Base-by-base conservation (phyloP, 805 yeast species). In the Yarrowia divulgata region DNA sequence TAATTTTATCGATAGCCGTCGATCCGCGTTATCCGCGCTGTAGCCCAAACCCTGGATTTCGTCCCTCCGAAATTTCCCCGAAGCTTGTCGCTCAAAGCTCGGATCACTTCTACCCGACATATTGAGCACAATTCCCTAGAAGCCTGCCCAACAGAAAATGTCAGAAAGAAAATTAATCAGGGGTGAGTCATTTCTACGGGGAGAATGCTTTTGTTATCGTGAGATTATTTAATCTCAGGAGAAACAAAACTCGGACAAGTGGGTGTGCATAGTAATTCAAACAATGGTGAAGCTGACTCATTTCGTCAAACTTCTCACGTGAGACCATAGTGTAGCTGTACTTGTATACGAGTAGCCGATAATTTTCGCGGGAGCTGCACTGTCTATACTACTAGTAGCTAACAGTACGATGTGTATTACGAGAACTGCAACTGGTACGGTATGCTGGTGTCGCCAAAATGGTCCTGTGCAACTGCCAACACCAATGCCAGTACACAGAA, bases 71-170 rank as follows among this genome's bases (percentile, higher is more conserved):
- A 18, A 42, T 42, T 42, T 57, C 64, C 10, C 64, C 64, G 64
- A 57, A 57, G 64, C 49, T 42, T 57, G 39, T 57, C 64, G 60
- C 60, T 7, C 39, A 57, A n/a, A 43, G 29, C 64, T 42, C 64
- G 60, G 60, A 39, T 18, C 35, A 39, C 19, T 19, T 39, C 9
- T 19, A 39, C 34, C 60, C 60, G 45, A 5, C 60, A 54, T 54
- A 39, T 54, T 54, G 60, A 54, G 60, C 45, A 54, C 60, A 39
- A 54, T 54, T 39, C 60, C 34, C 45, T 54, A 19, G 23, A 54
- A 54, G 34, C 60, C 60, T 54, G 60, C 45, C 45, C 60, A 39
- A 39, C 60, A 37, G 23, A 19, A 39, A 39, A 39, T 37, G 37
- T 3, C 29, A 23, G 29, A 23, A 23, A 14, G 60, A 18, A 39